Percentiles rank a stretch among this genome's conserved stretches.
Conservation (phyloP, 768 basidiomycete genomes). For the Tylopilus intermedius region DNA sequence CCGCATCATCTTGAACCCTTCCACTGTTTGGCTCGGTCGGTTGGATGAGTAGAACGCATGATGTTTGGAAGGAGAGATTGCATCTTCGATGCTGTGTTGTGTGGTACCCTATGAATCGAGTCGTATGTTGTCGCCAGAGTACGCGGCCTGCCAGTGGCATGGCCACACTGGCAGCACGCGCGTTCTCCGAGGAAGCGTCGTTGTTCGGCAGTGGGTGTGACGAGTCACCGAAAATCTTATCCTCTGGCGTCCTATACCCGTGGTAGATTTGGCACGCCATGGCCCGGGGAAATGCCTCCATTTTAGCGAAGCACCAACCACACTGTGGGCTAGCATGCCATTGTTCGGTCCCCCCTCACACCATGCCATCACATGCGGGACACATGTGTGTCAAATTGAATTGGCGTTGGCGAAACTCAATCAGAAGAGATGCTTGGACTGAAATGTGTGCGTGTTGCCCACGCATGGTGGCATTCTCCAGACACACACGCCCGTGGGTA, state of each 20-base stretch:
- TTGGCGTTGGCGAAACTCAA: constrained; percentile 19
- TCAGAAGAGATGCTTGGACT: neutral
- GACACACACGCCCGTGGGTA: constrained; percentile 4
- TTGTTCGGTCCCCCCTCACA: neutral
- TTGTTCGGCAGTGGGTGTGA: neutral
- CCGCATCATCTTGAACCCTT: too few species aligned
- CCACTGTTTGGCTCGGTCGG: too few species aligned
- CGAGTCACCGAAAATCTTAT: neutral
- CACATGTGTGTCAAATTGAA: constrained; percentile 14
- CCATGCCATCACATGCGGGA: neutral
- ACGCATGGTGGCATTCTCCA: neutral
- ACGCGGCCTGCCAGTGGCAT: too few species aligned
- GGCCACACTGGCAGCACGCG: too few species aligned
- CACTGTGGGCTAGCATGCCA: neutral
- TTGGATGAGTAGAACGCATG: too few species aligned
- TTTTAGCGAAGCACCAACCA: neutral
- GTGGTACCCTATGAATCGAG: too few species aligned
- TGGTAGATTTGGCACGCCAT: too few species aligned
- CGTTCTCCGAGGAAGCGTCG: neutral
- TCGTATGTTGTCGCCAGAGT: too few species aligned
- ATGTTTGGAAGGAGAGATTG: too few species aligned
- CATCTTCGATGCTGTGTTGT: too few species aligned
- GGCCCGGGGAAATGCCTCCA: neutral
- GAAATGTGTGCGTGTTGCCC: constrained; percentile 2
- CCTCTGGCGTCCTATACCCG: too few species aligned